phyloP scores from a whole-genome alignment of 305 asterid species.

The Stenogyne calaminthoides region DNA sequence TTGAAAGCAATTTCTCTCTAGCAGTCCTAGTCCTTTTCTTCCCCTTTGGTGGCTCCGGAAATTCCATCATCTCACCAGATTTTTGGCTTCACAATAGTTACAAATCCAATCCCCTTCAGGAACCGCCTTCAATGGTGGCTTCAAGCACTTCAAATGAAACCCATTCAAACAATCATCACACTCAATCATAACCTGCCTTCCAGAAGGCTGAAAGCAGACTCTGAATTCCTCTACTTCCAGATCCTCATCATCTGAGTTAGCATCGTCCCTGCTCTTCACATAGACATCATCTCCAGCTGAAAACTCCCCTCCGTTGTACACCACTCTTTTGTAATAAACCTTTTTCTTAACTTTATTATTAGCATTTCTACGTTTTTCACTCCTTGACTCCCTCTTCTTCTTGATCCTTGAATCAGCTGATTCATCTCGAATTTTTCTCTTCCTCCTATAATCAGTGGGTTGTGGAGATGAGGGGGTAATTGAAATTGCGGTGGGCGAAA shows the following conservation, averaged over 20 bases:
- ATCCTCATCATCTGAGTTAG: conserved; percentile 66
- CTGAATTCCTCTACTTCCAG: conserved; percentile 86
- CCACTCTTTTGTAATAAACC: conserved; percentile 70
- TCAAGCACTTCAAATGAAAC: conserved; percentile 84
- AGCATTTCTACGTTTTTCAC: conserved; percentile 25
- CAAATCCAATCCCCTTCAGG: conserved; percentile 98
- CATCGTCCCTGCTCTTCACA: conserved; percentile 75
- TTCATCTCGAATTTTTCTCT: conserved; percentile 14
- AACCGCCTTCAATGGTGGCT: conserved; percentile 73
- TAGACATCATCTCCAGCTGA: conserved; percentile 76
- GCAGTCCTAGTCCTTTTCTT: conserved; percentile 80
- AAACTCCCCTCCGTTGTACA: conserved; percentile 74
- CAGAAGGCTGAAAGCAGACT: conserved; percentile 75
- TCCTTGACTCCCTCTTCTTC: conserved; percentile 34
- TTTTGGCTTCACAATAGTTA: conserved; percentile 65
- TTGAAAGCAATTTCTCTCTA: conserved; percentile 81
- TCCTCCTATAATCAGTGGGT: conserved; percentile 47
- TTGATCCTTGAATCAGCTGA: background rate
- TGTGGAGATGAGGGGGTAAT: conserved; percentile 56
- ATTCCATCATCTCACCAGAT: conserved; percentile 48
- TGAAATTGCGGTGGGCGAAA: conserved; percentile 31
- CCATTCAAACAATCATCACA: conserved; percentile 97
- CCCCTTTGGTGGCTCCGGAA: conserved; percentile 67
- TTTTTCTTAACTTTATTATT: conserved; percentile 39
- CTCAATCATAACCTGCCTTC: conserved; percentile 72